Evolutionary conservation across 2,329 filamentous ascomycete species (phyloP).

Genomic region (Coniochaeta sp.): DNA sequence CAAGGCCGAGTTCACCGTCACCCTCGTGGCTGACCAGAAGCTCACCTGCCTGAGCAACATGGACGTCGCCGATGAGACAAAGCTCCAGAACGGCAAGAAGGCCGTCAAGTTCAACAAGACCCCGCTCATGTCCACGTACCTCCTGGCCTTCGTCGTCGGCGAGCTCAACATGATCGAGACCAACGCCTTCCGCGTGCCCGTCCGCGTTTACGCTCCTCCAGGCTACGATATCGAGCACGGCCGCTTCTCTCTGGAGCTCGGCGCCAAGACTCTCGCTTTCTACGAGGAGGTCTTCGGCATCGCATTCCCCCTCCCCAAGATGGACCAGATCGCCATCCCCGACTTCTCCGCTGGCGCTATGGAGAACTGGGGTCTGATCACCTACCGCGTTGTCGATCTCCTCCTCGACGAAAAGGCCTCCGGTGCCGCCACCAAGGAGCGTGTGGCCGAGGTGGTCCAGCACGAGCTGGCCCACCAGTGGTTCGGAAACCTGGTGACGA

Average conservation of each 20-base stretch:
- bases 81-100: constrained; percentile 66
- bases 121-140: constrained; percentile 92
- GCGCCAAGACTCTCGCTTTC: constrained; percentile 82
- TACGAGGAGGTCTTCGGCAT: constrained; percentile 94
- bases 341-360: constrained; percentile 95
- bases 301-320: constrained; percentile 82
- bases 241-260: constrained; percentile 82
- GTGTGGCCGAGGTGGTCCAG: constrained; percentile 91
- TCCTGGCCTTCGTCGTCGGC: constrained; percentile 88
- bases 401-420: constrained; percentile 88
- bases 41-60: constrained; percentile 95
- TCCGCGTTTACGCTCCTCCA: constrained; percentile 88
- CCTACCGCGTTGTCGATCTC: constrained; percentile 86
- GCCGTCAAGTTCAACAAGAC: constrained; percentile 88
- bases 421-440: constrained; percentile 82
- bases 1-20: constrained; percentile 89
- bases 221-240: constrained; percentile 88
- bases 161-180: constrained; percentile 93
- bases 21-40: constrained; percentile 81
- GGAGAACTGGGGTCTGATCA: constrained; percentile 98
- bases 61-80: constrained; percentile 77
- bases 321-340: constrained; percentile 94
- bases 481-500: constrained; percentile 88
- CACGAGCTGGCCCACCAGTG: constrained; percentile 93
- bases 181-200: constrained; percentile 81